phyloP scores from a whole-genome alignment of 768 basidiomycete genomes.

The Paxillus rubicundulus region DNA sequence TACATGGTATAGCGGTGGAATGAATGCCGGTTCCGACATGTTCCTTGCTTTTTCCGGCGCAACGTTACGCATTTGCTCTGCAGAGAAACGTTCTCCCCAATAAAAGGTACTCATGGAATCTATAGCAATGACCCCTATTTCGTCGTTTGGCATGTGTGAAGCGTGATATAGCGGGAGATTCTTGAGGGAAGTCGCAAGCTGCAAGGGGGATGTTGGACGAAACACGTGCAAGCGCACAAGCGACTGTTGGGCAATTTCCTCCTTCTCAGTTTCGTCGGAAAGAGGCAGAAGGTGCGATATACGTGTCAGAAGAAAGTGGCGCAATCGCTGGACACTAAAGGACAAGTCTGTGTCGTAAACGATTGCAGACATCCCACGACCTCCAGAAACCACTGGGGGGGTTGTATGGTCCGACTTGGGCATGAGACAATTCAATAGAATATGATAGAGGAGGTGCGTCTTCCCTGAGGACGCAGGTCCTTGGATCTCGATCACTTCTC shows the following conservation, averaged over 20 bases:
- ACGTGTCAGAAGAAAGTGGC: slow-evolving; percentile 48
- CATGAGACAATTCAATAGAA: slow-evolving; percentile 57
- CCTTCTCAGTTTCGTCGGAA: slow-evolving; percentile 13
- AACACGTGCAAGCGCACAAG: slow-evolving; percentile 67
- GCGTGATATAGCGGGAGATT: slow-evolving; percentile 56
- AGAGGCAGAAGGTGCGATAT: slow-evolving; percentile 35
- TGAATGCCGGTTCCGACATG: slow-evolving; percentile 6
- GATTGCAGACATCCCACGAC: slow-evolving; percentile 64
- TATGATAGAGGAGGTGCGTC: slow-evolving; percentile 69
- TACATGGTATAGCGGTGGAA: slow-evolving; percentile 45
- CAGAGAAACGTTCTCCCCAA: slow-evolving; percentile 70
- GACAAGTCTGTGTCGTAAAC: slow-evolving; percentile 69
- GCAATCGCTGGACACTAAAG: slow-evolving; percentile 59
- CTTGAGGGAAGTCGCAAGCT: slow-evolving; percentile 67
- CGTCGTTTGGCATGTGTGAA: slow-evolving; percentile 44
- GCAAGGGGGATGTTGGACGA: slow-evolving; percentile 59
- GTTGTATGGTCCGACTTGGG: slow-evolving; percentile 34
- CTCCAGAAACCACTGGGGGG: slow-evolving; percentile 39
- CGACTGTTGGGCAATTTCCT: slow-evolving; percentile 35
- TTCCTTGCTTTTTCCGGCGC: slow-evolving; percentile 5
- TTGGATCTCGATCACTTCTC: slow-evolving; percentile 75
- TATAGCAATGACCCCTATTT: slow-evolving; percentile 65
- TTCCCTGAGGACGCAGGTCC: slow-evolving; percentile 76
- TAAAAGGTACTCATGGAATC: slow-evolving; percentile 78
- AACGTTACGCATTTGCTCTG: slow-evolving; percentile 47